Conservation (phyloP, 2,329 filamentous ascomycete genomes). For the Ascosphaera apis region DNA sequence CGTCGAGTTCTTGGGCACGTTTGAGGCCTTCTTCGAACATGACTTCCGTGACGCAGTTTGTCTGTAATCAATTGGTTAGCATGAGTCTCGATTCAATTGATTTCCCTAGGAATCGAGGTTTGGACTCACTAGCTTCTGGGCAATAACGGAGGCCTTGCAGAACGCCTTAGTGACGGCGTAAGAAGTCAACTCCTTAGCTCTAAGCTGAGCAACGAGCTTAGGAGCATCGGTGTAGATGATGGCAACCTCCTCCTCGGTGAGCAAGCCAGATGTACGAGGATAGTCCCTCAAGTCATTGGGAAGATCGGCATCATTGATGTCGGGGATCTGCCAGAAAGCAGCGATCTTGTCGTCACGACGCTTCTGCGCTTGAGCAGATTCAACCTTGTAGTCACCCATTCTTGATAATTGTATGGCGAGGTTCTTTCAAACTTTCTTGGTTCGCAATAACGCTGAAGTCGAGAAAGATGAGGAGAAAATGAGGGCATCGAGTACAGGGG, state of each 20-base stretch:
- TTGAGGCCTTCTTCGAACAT: conserved; percentile 25
- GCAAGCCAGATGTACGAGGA: conserved; percentile 29
- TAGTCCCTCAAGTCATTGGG: conserved; percentile 6
- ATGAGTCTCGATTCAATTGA: conserved; percentile 4
- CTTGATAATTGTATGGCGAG: too few species aligned
- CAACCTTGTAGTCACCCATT: not conserved
- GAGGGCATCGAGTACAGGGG: too few species aligned
- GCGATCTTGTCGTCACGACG: conserved; percentile 12
- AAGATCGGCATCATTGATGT: conserved; percentile 5
- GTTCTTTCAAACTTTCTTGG: too few species aligned
- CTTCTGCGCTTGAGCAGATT: conserved; percentile 13
- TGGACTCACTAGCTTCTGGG: conserved; percentile 11
- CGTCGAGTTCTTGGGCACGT: conserved; percentile 16
- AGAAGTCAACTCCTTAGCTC: conserved; percentile 9
- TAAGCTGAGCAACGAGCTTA: conserved; percentile 15
- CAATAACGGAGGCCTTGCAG: conserved; percentile 17
- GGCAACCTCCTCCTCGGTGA: conserved; percentile 27
- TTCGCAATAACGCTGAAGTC: too few species aligned
- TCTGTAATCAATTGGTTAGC: conserved; percentile 16
- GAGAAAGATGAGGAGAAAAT: too few species aligned
- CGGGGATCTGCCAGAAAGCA: conserved; percentile 5
- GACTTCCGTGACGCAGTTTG: conserved; percentile 36
- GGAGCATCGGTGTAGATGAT: conserved; percentile 22
- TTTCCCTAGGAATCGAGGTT: conserved; percentile 3
- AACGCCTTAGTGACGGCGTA: conserved; percentile 12